Evolutionary conservation across 139 green algal genomes (phyloP), one percentile per base, ranked within the genome.

Genomic region (Pleodorina starrii): DNA sequence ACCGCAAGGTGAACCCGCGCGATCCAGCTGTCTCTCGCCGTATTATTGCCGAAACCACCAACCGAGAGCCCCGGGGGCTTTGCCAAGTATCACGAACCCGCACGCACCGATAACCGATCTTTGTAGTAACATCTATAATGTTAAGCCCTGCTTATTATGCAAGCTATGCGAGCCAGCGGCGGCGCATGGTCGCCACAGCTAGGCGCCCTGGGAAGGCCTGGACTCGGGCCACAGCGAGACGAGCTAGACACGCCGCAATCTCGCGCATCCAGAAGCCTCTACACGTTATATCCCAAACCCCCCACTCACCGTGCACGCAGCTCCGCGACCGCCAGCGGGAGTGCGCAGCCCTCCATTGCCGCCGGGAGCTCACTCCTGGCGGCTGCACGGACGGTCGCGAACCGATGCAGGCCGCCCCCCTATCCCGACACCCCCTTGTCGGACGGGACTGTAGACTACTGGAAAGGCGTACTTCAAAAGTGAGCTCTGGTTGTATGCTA

Each of bases 391-490:
- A 78, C 35, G 71, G 29, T 35, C 36, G 17, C 1, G 38, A 50
- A 78, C 7, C 71, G 36, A 38, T 78, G 71, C 71, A 78, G 71
- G 35, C 17, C 71, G 71, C 71, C 71, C 17, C 50, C 71, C 38
- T 50, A 9, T 1, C 17, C n/a, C 1, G 38, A 10, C 71, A 78
- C 71, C n/a, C n/a, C n/a, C n/a, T n/a, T n/a, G n/a, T n/a, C n/a
- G n/a, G n/a, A n/a, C n/a, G n/a, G n/a, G n/a, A n/a, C n/a, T n/a
- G n/a, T n/a, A n/a, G n/a, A n/a, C n/a, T n/a, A n/a, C n/a, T n/a
- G n/a, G n/a, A n/a, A n/a, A n/a, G n/a, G n/a, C n/a, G n/a, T n/a
- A n/a, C n/a, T n/a, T n/a, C n/a, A n/a, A n/a, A n/a, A n/a, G n/a
- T n/a, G n/a, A n/a, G n/a, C n/a, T n/a, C n/a, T n/a, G n/a, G n/a